Evolutionary conservation across 164 flowering plant species (phyloP), one percentile per base, ranked within the genome.

Genomic region (Magnolia sinica): DNA sequence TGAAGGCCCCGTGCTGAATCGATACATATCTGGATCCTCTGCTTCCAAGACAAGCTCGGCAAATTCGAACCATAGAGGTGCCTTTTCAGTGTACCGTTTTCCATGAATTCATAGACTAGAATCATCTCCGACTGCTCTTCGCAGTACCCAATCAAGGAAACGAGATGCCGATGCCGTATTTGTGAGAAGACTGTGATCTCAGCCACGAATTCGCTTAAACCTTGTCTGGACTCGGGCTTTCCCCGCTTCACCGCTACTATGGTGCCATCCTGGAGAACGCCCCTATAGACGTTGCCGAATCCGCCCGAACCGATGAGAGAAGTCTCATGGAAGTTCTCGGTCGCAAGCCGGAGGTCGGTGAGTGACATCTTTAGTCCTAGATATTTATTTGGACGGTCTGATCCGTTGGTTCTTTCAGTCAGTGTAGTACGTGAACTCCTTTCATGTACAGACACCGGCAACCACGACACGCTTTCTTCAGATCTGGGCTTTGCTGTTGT

Each of bases 101-200:
- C 73, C 82, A 76, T 80, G 73, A 24, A 80, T 50, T 80, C 82
- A 61, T 80, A 80, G 67, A 80, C 82, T 37, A 80, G 55, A 1
- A 80, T 76, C 79, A 80, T 80, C 64, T 80, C 82, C 7, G 51
- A 63, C 9, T 67, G 20, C 13, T 75, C 77, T 50, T 49, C 71
- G 20, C 77, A 75, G 49, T 66, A 75, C 19, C 77, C 77, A 50
- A 75, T 67, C 24, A 75, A 29, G 24, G 71, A 67, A 67, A 75
- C 77, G 7, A 75, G 77, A 52, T 67, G 72, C 11, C 61, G 31
- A 31, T 68, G 71, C 19, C 19, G 71, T 24, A 68, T 29, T 37
- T 68, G 27, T 5, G 71, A 68, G 2, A 31, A 10, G 8, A 68
- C 50, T 16, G 4, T 68, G 49, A 68, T 29, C 50, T 68, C 20